These are phyloP conservation scores for Thalassiosira hispida DNA, from an alignment of 352 stramenopile species.

Conservation along the genomic window DNA sequence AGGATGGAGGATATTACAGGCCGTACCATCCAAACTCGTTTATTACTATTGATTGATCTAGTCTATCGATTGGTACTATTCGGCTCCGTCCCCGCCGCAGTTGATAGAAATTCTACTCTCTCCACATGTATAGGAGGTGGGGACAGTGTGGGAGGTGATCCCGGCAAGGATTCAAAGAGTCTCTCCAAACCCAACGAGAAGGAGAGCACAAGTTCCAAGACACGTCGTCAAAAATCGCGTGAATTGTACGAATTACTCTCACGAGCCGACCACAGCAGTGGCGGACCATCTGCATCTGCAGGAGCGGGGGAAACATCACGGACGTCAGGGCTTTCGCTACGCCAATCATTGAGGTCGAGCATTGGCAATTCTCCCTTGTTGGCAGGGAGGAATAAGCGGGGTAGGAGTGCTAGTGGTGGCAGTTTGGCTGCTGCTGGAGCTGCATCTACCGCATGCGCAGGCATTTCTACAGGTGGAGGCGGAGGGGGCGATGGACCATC, in stretches of 20 bases:
- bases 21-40: slow-evolving; percentile 37
- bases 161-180: not conserved
- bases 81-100: slow-evolving; percentile 40
- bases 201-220: not conserved
- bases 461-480: not conserved
- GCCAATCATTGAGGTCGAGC: slow-evolving; percentile 20
- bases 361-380: not conserved
- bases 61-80: slow-evolving; percentile 58
- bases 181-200: not conserved
- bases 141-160: not conserved
- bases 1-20: slow-evolving; percentile 18
- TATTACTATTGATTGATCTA: slow-evolving; percentile 51
- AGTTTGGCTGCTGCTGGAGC: not conserved
- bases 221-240: not conserved
- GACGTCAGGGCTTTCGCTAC: not conserved
- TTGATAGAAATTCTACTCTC: slow-evolving; percentile 18
- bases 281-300: not conserved
- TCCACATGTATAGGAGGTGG: not conserved
- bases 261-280: not conserved
- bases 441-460: not conserved
- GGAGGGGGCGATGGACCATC: not conserved
- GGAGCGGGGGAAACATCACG: slow-evolving; percentile 11
- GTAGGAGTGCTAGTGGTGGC: not conserved
- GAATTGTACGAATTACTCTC: slow-evolving; percentile 6
- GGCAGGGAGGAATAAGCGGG: not conserved